A percentile compares a stretch with the other conserved stretches of the same genome.
These are phyloP conservation scores for Geranomyces variabilis DNA, from an alignment of 192 early-diverging fungal species.

Conservation along the genomic window DNA sequence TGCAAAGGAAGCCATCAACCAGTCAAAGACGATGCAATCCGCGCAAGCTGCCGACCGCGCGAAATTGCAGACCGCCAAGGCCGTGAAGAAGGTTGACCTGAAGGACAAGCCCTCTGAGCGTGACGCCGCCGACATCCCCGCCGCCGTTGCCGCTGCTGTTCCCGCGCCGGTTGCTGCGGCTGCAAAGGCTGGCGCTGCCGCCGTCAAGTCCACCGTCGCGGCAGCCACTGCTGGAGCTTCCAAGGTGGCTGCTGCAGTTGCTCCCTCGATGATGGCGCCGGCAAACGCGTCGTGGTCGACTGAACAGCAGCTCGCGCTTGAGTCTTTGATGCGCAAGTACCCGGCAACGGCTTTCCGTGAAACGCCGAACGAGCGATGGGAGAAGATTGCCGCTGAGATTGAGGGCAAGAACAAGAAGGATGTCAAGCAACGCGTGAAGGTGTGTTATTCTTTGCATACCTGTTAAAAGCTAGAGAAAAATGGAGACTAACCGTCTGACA, in stretches of 20 bases:
- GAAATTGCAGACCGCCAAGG: conserved; percentile 39
- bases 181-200: conserved; percentile 14
- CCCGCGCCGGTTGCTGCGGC: conserved; percentile 7
- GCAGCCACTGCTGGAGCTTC: conserved; percentile 20
- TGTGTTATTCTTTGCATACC: background rate
- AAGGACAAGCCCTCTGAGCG: conserved; percentile 38
- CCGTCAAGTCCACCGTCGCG: background rate
- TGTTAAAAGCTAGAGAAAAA: background rate
- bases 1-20: conserved; percentile 73
- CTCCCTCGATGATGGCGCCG: conserved; percentile 31
- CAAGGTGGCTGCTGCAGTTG: background rate
- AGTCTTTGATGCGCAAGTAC: conserved; percentile 51
- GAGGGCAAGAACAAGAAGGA: conserved; percentile 54
- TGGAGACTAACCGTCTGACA: background rate
- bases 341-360: conserved; percentile 44
- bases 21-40: conserved; percentile 70
- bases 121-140: conserved; percentile 9
- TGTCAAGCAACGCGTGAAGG: conserved; percentile 55
- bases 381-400: conserved; percentile 52
- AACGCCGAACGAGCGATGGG: conserved; percentile 53
- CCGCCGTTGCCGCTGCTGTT: conserved; percentile 16
- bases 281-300: conserved; percentile 45
- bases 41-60: conserved; percentile 46
- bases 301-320: conserved; percentile 50
- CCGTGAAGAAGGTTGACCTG: conserved; percentile 36